Conservation (phyloP, 345 rosid genomes). For the Hirschfeldia incana region DNA sequence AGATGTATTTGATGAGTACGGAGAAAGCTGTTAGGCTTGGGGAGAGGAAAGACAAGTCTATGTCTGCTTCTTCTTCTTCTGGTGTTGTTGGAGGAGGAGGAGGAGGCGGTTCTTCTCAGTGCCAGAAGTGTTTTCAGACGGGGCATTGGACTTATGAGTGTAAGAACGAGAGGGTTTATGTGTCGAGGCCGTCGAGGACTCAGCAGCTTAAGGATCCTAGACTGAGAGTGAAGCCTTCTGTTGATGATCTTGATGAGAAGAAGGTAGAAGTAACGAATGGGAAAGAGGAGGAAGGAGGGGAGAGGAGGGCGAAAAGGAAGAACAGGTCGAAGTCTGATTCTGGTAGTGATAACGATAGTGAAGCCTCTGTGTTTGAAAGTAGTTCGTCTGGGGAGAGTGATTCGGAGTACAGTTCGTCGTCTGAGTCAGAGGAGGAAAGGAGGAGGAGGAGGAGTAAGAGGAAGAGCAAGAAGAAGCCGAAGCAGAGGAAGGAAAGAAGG, state of each 20-base stretch:
- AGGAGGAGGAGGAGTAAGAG: constrained; percentile 58
- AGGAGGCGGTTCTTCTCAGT: no score
- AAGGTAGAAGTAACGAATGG: constrained; percentile 23
- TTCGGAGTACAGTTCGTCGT: constrained; percentile 66
- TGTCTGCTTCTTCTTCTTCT: constrained; percentile 32
- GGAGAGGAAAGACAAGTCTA: constrained; percentile 82
- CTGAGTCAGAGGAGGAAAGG: constrained; percentile 78
- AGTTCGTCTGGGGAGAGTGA: constrained; percentile 68
- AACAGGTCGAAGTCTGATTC: constrained; percentile 64
- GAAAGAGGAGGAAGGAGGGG: constrained; percentile 38
- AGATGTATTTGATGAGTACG: constrained; percentile 98
- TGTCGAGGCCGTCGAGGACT: constrained; percentile 86
- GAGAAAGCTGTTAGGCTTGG: constrained; percentile 91
- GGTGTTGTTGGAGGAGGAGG: constrained; percentile 44
- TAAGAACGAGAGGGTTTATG: constrained; percentile 55
- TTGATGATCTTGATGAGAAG: constrained; percentile 40
- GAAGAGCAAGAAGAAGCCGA: constrained; percentile 68
- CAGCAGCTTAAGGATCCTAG: constrained; percentile 95
- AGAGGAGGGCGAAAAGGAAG: constrained; percentile 85
- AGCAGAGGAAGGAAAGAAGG: constrained; percentile 45
- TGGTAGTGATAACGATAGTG: constrained; percentile 76
- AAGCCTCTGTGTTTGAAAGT: constrained; percentile 90
- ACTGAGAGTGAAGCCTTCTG: constrained; percentile 56
- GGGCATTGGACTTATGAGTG: no score
- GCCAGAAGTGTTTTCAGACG: no score